Evolutionary conservation across 208 protist genomes (phyloP).

Genomic region (Phytomonas serpens): DNA sequence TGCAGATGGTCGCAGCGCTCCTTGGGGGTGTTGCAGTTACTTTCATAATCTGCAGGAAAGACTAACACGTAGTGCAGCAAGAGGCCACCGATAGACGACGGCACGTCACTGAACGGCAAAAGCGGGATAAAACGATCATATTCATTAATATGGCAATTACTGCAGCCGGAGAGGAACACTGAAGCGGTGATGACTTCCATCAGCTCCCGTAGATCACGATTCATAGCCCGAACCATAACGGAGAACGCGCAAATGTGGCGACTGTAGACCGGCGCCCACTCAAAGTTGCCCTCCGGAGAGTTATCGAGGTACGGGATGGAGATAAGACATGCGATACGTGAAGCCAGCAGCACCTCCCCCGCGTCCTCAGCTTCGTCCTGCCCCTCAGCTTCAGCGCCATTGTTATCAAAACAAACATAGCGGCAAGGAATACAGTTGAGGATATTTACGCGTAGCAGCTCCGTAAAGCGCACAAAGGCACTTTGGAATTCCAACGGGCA

Average conservation of each 20-base stretch:
- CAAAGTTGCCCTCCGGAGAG: constrained; percentile 26
- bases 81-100: constrained; percentile 66
- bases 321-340: constrained; percentile 68
- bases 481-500: constrained; percentile 57
- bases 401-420: constrained; percentile 18
- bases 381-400: constrained; percentile 6
- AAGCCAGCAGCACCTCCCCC: constrained; percentile 51
- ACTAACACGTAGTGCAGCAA: constrained; percentile 85
- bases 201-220: constrained; percentile 67
- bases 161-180: constrained; percentile 56
- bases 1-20: constrained; percentile 54
- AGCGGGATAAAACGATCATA: constrained; percentile 37
- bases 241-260: constrained; percentile 78
- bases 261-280: constrained; percentile 84
- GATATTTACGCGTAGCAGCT: constrained; percentile 56
- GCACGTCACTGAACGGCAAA: constrained; percentile 65
- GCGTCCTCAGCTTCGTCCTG: constrained; percentile 16
- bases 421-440: constrained; percentile 41
- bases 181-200: constrained; percentile 71
- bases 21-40: constrained; percentile 43
- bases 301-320: constrained; percentile 51
- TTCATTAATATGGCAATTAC: constrained; percentile 46
- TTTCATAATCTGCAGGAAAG: constrained; percentile 75
- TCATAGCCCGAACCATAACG: constrained; percentile 69
- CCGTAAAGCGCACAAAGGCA: constrained; percentile 59